phyloP scores from a whole-genome alignment of 176 grass and related monocot species.

The Poa annua region DNA sequence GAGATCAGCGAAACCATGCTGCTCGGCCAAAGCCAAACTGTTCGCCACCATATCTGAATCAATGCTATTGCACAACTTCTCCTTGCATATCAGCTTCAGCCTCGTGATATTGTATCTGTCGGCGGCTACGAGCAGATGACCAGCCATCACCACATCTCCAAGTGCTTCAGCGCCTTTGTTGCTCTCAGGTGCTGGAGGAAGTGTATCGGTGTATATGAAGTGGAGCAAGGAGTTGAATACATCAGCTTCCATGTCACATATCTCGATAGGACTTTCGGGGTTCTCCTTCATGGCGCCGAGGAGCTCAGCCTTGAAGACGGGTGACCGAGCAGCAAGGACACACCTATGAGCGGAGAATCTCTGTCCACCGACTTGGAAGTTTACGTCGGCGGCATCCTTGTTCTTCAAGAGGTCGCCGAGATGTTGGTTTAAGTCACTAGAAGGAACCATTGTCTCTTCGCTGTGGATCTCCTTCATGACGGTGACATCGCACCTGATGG shows the following conservation, averaged over 20 bases:
- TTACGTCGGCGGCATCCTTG: not conserved
- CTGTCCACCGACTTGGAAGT: not conserved
- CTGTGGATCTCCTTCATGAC: not conserved
- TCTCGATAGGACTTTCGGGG: not conserved
- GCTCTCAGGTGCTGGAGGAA: not conserved
- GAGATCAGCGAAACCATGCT: not conserved
- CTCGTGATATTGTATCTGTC: not conserved
- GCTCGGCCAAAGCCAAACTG: not conserved
- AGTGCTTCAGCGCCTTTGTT: not conserved
- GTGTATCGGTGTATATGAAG: not conserved
- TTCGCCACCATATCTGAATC: not conserved
- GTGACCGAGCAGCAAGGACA: not conserved
- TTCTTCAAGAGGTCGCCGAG: not conserved
- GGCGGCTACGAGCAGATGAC: not conserved
- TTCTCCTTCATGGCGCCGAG: conserved; percentile 9
- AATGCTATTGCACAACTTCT: not conserved
- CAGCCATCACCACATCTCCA: not conserved
- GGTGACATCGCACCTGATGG: not conserved
- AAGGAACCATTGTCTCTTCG: not conserved
- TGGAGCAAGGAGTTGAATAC: not conserved
- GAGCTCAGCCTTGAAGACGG: conserved; percentile 4
- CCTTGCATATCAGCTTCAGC: not conserved
- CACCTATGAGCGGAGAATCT: not conserved
- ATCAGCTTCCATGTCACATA: conserved; percentile 5
- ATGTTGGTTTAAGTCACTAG: not conserved